phyloP scores from a whole-genome alignment of 2,329 filamentous ascomycete genomes.

The Zymoseptoria brevis region DNA sequence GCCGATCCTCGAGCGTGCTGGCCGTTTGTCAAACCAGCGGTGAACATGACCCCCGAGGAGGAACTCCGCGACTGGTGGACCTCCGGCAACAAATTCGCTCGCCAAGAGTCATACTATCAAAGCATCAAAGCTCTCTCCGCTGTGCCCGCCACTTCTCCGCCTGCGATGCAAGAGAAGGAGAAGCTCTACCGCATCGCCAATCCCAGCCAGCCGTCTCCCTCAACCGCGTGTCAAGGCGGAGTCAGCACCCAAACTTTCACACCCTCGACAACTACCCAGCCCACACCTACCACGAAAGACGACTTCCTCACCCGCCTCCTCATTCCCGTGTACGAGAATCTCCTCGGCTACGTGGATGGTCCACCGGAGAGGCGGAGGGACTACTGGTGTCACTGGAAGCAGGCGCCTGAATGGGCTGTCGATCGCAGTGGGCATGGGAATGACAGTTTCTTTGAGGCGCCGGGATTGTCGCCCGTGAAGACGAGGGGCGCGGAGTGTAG shows the following conservation, averaged over 20 bases:
- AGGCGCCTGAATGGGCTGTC: constrained; percentile 32
- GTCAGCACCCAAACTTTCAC: not conserved
- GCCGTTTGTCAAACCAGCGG: not conserved
- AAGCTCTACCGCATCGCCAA: constrained; percentile 5
- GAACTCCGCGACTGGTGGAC: constrained; percentile 37
- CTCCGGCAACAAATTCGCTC: constrained; percentile 23
- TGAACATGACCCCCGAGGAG: constrained; percentile 24
- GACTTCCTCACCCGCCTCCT: constrained; percentile 30
- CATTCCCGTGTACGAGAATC: constrained; percentile 36
- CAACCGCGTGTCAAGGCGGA: not conserved
- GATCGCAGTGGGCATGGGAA: constrained; percentile 32
- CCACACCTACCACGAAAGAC: constrained; percentile 5
- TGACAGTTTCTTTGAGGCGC: constrained; percentile 34
- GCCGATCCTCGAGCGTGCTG: not conserved
- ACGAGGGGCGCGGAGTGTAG: no score
- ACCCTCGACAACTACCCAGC: not conserved
- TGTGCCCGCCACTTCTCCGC: not conserved
- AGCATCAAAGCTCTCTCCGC: constrained; percentile 14
- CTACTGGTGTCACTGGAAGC: constrained; percentile 36
- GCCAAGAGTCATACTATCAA: constrained; percentile 26
- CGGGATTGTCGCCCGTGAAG: not conserved
- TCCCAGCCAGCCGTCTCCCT: not conserved
- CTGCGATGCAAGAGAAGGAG: not conserved
- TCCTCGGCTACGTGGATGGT: constrained; percentile 35
- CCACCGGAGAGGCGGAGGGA: constrained; percentile 26